Conservation (phyloP, 2,329 filamentous ascomycete genomes). For the Colletotrichum endophyticum region DNA sequence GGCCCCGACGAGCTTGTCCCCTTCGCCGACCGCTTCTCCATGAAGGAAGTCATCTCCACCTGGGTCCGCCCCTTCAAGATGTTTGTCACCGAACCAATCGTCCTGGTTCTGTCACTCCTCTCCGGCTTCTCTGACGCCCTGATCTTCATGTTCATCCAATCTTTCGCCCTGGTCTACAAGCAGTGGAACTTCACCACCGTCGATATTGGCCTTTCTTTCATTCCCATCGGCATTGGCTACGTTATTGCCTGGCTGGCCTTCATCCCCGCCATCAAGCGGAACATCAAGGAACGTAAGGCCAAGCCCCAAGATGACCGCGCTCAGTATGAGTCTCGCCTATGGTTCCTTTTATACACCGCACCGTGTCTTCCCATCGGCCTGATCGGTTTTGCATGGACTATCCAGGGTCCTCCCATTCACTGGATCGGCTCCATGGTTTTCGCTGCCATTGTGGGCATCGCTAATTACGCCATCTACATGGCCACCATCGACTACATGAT, state of each 20-base stretch:
- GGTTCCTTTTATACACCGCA: conserved; percentile 67
- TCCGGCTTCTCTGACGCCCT: conserved; percentile 76
- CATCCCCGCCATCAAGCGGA: conserved; percentile 60
- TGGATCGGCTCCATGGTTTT: conserved; percentile 75
- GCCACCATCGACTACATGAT: conserved; percentile 82
- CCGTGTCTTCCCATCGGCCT: conserved; percentile 70
- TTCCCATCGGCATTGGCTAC: conserved; percentile 72
- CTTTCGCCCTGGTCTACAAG: conserved; percentile 69
- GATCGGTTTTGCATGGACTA: conserved; percentile 73
- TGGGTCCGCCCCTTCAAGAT: conserved; percentile 73
- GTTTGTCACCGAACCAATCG: conserved; percentile 78
- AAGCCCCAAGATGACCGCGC: conserved; percentile 61
- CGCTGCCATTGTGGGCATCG: conserved; percentile 70
- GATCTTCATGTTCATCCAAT: conserved; percentile 81
- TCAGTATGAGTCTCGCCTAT: conserved; percentile 72
- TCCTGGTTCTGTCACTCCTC: conserved; percentile 71
- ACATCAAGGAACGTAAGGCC: conserved; percentile 53
- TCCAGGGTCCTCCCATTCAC: conserved; percentile 64
- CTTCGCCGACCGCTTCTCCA: conserved; percentile 62
- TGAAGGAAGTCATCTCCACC: conserved; percentile 58
- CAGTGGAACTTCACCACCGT: conserved; percentile 69
- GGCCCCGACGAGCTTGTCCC: conserved; percentile 75
- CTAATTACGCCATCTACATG: conserved; percentile 78
- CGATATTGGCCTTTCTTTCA: conserved; percentile 64
- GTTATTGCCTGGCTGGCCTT: conserved; percentile 65